Evolutionary conservation across 2,329 filamentous ascomycete species (phyloP), one percentile per base, ranked within the genome.

Genomic region (Clonostachys byssicola): DNA sequence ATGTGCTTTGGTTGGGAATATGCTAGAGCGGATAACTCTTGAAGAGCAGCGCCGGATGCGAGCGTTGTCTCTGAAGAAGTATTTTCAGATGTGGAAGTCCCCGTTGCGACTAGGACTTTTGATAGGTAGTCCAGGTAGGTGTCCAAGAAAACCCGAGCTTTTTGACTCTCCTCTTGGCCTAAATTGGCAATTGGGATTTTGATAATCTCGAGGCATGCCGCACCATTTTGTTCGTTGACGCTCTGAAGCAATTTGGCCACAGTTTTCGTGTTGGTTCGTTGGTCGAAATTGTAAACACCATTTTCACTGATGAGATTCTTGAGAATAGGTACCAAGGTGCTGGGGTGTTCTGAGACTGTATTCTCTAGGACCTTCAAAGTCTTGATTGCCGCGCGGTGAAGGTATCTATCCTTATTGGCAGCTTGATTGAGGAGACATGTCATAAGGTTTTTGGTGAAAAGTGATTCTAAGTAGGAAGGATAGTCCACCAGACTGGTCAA

Each of bases 371-470:
- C 73, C 55, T 88, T 87, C n/a, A 94, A 68, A 2, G 88, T 81
- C 59, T 88, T 89, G 44, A 85, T 73, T 4, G 92, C 89, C 40
- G 89, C 86, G 38, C 85, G 83, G 65, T 96, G 86, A 13, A 96
- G 74, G 57, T 89, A 91, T 17, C 89, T 79, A 54, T 92, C 88
- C 52, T 88, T 75, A 42, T 88, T 85, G 3, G 86, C 81, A 6
- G 91, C 80, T 58, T 95, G 89, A 62, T 95, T 94, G 66, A 89
- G 86, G 42, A 96, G 70, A 58, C 86, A 92, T 43, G 83, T 78
- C 68, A 95, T 83, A 18, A 96, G 72, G 57, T 96, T 95, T 51
- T 85, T 83, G 57, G 88, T 91, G 62, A 97, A 95, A 1, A 96
- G 72, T 9, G 66, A 74, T 52, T 64, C 75, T 45, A 71, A 79